Evolutionary conservation across 176 grass and related monocot species (phyloP).

Genomic region (Zea luxurians): DNA sequence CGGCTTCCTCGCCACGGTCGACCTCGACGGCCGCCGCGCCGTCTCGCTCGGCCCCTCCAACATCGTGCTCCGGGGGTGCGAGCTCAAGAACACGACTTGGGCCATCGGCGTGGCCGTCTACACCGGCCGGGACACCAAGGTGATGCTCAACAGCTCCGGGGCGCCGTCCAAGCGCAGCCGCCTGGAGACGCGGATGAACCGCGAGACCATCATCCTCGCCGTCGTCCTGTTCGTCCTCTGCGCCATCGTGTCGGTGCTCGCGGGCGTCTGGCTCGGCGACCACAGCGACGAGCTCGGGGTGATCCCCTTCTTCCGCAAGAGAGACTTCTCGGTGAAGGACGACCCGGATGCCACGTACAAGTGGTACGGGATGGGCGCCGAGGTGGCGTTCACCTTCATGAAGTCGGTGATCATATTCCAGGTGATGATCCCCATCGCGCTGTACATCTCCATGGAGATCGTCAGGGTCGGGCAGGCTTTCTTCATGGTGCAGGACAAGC

Average conservation of each 20-base stretch:
- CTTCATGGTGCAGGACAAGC: constrained; percentile 85
- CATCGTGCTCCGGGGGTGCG: constrained; percentile 83
- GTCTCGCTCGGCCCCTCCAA: constrained; percentile 77
- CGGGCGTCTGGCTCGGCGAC: constrained; percentile 66
- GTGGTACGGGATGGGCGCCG: constrained; percentile 64
- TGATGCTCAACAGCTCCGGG: constrained; percentile 90
- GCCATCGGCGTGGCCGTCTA: constrained; percentile 75
- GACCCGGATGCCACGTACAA: constrained; percentile 37
- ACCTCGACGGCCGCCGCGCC: constrained; percentile 51
- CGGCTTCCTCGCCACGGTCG: constrained; percentile 77
- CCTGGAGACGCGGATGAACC: constrained; percentile 76
- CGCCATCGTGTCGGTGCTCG: constrained; percentile 50
- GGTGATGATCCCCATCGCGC: constrained; percentile 81
- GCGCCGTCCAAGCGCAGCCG: constrained; percentile 94
- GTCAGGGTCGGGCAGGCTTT: constrained; percentile 77
- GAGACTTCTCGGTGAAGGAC: constrained; percentile 24
- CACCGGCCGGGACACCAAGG: constrained; percentile 88
- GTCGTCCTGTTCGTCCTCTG: constrained; percentile 49
- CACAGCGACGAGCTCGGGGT: constrained; percentile 49
- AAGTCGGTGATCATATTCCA: constrained; percentile 78
- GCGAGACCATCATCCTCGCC: constrained; percentile 66
- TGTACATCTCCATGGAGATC: constrained; percentile 97
- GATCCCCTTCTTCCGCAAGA: constrained; percentile 70
- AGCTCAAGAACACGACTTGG: constrained; percentile 92
- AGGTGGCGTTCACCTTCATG: constrained; percentile 84